Conservation (phyloP, 2,329 filamentous ascomycete species). For the Simplicillium aogashimaense region DNA sequence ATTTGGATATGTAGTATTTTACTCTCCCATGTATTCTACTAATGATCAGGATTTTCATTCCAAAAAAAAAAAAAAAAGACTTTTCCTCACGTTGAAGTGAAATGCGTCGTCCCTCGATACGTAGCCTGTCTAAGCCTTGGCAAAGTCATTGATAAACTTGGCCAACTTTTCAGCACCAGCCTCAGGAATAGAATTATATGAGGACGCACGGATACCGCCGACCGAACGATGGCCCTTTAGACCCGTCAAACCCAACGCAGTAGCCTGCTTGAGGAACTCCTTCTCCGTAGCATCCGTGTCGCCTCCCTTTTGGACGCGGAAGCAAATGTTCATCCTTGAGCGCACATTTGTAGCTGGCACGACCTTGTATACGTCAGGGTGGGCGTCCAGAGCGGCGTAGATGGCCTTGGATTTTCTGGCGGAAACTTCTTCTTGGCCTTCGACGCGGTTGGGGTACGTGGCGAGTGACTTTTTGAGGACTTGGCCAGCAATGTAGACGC, state of each 20-base stretch:
- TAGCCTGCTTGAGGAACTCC: constrained; percentile 65
- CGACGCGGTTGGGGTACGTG: constrained; percentile 57
- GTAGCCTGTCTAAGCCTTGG: constrained; percentile 22
- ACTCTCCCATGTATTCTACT: no score
- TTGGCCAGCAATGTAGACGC: constrained; percentile 82
- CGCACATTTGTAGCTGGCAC: constrained; percentile 67
- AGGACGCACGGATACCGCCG: constrained; percentile 75
- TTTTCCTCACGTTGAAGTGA: no score
- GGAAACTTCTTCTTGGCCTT: constrained; percentile 65
- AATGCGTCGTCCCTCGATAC: no score
- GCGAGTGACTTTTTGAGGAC: constrained; percentile 69
- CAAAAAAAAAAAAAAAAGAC: no score
- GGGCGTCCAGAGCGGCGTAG: constrained; percentile 66
- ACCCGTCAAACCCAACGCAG: constrained; percentile 60
- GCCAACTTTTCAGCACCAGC: constrained; percentile 59
- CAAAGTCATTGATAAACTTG: constrained; percentile 48
- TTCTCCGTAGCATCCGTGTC: constrained; percentile 65
- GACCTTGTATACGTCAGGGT: constrained; percentile 63
- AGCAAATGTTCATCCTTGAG: constrained; percentile 93
- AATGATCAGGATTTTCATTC: no score
- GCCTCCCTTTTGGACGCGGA: constrained; percentile 54
- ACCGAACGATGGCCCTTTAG: constrained; percentile 85
- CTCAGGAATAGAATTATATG: constrained; percentile 76
- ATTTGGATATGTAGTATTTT: no score
- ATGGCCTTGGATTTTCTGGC: constrained; percentile 67